Conservation (phyloP, 257 asterid genomes). For the Nicotiana knightiana region DNA sequence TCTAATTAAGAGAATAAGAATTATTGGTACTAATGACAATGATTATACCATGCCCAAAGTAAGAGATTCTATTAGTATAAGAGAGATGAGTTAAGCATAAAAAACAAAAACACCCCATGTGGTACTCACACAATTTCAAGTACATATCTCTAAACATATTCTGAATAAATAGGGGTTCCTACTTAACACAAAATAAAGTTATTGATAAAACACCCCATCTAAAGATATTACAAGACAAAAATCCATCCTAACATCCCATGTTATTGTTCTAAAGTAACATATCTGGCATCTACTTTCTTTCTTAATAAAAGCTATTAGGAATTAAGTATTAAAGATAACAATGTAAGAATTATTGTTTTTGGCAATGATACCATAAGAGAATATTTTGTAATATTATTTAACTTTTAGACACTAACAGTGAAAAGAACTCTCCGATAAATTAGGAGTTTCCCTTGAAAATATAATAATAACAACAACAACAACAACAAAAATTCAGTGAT, state of each 20-base stretch:
- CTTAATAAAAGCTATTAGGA: not conserved
- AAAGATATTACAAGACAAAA: slow-evolving; percentile 16
- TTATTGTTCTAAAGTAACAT: not conserved
- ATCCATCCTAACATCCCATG: slow-evolving; percentile 11
- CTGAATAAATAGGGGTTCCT: not conserved
- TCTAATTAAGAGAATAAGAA: not conserved
- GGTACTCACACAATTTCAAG: slow-evolving; percentile 19
- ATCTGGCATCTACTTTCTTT: not conserved
- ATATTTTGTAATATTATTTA: too few relatives aligned
- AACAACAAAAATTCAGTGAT: too few relatives aligned
- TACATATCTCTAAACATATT: not conserved
- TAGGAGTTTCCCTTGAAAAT: too few relatives aligned
- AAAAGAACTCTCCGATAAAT: too few relatives aligned
- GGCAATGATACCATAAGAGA: not conserved
- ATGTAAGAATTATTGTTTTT: too few relatives aligned
- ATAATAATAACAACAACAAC: too few relatives aligned
- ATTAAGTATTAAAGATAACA: not conserved
- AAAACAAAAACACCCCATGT: slow-evolving; percentile 42
- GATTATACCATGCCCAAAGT: slow-evolving; percentile 10
- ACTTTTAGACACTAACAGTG: not conserved
- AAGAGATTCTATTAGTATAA: slow-evolving; percentile 12
- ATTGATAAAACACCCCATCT: slow-evolving; percentile 1
- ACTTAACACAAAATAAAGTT: slow-evolving; percentile 12
- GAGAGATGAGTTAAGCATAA: slow-evolving; percentile 11
- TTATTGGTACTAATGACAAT: not conserved